Evolutionary conservation across 2,329 filamentous ascomycete genomes (phyloP), one percentile per base, ranked within the genome.

Genomic region (Arthroderma sp.): DNA sequence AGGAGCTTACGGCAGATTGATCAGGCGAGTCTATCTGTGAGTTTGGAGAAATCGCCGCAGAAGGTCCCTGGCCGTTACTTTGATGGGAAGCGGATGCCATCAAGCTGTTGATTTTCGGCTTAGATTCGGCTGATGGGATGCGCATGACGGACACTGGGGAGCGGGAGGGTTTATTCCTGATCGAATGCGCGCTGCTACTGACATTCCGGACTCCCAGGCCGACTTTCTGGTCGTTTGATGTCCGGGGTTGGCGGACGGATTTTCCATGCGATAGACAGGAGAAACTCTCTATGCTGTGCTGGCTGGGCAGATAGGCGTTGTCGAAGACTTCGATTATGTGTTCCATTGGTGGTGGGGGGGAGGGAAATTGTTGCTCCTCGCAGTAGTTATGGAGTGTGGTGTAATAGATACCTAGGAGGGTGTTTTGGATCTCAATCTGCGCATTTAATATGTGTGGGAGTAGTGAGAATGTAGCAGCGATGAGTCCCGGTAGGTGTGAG

Each of bases 391-490:
- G 79, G 5, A 89, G 66, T 4, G 78, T 72, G 1, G 85, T 91
- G 63, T 91, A 91, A 53, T 86, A 79, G 49, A 87, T 72, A 0
- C 79, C 85, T 4, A 91, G 75, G 42, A 91, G 69, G 39, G 78
- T 76, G 58, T 87, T 87, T 61, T 89, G 85, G 29, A 87, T 78
- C 57, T 82, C 71, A 38, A 89, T 77, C 56, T 88, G 81, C 32
- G 74, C 73, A 36, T 74, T 72, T 7, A 88, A 71, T 15, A 93
- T 68, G 43, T 78, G 77, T 29, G 84, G 83, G 8, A 89, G 71
- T n/a, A 93, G 68, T 27, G 74, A 81, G 58, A 86, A 85, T 3
- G 80, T 73, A 6, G 82, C 79, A 3, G 74, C 66, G 43, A 88
- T 77, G 6, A 94, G 67, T 1, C 76, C 78, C 6, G 86, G 86